Percentiles rank a stretch among this genome's conserved stretches.
Conservation (phyloP, 2,329 filamentous ascomycete genomes). For the Diaporthe sp. region DNA sequence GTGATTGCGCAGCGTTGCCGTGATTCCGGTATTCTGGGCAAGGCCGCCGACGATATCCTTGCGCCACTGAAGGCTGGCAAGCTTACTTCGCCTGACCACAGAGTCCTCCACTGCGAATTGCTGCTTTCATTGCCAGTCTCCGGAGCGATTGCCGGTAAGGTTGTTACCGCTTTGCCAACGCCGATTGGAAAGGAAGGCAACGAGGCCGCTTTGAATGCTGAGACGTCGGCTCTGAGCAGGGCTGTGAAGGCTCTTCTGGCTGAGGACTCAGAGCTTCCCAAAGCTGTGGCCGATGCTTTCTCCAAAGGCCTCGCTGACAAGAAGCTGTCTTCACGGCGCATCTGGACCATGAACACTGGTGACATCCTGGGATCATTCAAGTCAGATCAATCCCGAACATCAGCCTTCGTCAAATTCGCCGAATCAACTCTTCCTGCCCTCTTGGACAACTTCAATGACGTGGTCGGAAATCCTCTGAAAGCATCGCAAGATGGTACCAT, state of each 20-base stretch:
- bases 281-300: conserved; percentile 77
- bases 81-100: conserved; percentile 86
- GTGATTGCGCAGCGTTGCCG: conserved; percentile 74
- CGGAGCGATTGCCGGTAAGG: conserved; percentile 72
- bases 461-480: conserved; percentile 80
- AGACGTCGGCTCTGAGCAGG: conserved; percentile 78
- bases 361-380: conserved; percentile 74
- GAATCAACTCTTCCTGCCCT: conserved; percentile 69
- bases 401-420: conserved; percentile 63
- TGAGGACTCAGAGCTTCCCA: conserved; percentile 73
- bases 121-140: conserved; percentile 75
- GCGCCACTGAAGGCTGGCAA: conserved; percentile 86
- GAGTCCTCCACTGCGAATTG: conserved; percentile 85
- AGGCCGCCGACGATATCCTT: conserved; percentile 83
- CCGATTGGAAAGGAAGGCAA: conserved; percentile 89
- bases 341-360: conserved; percentile 84
- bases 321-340: conserved; percentile 79
- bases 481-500: conserved; percentile 88
- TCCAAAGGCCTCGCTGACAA: conserved; percentile 90
- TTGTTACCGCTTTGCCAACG: conserved; percentile 75
- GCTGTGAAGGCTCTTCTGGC: conserved; percentile 74
- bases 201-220: conserved; percentile 82
- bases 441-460: conserved; percentile 81
- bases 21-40: conserved; percentile 71
- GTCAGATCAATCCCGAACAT: conserved; percentile 60